phyloP scores from a whole-genome alignment of 1,139 yeast species.

The Debaryomyces nepalensis region DNA sequence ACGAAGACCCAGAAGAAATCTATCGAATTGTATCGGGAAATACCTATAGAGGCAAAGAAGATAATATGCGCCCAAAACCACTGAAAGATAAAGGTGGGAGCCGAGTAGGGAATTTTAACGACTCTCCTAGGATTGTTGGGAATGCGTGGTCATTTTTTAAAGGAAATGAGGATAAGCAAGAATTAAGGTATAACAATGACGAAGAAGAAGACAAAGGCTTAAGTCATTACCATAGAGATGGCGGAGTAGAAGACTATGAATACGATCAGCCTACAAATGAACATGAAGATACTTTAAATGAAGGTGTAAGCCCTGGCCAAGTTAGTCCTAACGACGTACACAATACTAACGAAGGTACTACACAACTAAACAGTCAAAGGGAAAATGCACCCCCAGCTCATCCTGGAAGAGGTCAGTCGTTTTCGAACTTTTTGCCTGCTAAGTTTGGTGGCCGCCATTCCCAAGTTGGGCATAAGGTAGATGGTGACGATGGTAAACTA shows the following conservation, averaged over 20 bases:
- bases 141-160: conserved; percentile 36
- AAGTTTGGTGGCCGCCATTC: conserved; percentile 20
- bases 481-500: conserved; percentile 21
- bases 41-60: conserved; percentile 5
- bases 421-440: conserved; percentile 20
- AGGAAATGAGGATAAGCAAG: conserved; percentile 28
- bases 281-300: too few relatives aligned
- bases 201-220: conserved; percentile 29
- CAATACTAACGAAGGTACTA: not conserved
- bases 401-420: conserved; percentile 13
- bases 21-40: conserved; percentile 11
- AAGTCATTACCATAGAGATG: conserved; percentile 15
- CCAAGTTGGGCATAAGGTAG: conserved; percentile 12
- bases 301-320: conserved; percentile 1
- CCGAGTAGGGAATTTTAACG: conserved; percentile 16
- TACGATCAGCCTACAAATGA: not conserved
- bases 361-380: conserved; percentile 2
- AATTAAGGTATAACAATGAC: conserved; percentile 31
- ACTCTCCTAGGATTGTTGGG: conserved; percentile 29
- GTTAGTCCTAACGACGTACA: not conserved
- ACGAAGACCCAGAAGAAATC: conserved; percentile 11
- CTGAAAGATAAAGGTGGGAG: not conserved
- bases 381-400: conserved; percentile 11
- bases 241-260: conserved; percentile 8
- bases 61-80: conserved; percentile 12